Conservation (phyloP, 2,329 filamentous ascomycete species). For the Ascochyta fabae region DNA sequence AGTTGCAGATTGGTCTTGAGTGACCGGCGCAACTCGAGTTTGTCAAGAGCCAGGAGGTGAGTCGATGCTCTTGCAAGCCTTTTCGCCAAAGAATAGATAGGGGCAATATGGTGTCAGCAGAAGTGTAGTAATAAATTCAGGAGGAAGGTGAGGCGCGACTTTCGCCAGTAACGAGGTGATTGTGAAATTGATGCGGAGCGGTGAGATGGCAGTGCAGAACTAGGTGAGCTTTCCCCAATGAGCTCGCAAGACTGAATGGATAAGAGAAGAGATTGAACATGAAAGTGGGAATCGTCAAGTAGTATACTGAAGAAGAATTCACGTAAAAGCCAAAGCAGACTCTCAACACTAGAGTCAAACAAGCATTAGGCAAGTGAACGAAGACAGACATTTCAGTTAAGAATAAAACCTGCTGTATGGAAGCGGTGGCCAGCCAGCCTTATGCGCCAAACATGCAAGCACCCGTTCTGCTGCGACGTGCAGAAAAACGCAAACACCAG, state of each 20-base stretch:
- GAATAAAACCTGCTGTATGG: slow-evolving; percentile 7
- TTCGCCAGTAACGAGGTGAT: background rate
- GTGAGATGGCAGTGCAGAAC: no score
- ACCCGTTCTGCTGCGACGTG: background rate
- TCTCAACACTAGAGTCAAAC: background rate
- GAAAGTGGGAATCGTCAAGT: background rate
- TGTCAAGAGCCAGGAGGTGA: background rate
- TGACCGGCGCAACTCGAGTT: background rate
- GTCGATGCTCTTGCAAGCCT: background rate
- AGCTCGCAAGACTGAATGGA: background rate
- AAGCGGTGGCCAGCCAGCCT: background rate
- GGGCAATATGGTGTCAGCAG: background rate
- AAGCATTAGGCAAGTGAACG: slow-evolving; percentile 3
- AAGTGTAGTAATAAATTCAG: background rate
- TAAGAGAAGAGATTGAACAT: background rate
- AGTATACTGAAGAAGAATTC: background rate
- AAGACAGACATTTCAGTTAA: background rate
- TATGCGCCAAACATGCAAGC: slow-evolving; percentile 4
- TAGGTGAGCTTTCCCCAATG: background rate
- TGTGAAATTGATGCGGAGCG: background rate
- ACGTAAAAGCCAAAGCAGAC: background rate
- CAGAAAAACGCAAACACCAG: background rate
- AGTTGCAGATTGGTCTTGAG: background rate
- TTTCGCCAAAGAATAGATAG: background rate
- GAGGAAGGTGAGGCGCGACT: background rate